Evolutionary conservation across 192 early-diverging fungal species (phyloP), one percentile per base, ranked within the genome.

Genomic region (Coemansia sp.): DNA sequence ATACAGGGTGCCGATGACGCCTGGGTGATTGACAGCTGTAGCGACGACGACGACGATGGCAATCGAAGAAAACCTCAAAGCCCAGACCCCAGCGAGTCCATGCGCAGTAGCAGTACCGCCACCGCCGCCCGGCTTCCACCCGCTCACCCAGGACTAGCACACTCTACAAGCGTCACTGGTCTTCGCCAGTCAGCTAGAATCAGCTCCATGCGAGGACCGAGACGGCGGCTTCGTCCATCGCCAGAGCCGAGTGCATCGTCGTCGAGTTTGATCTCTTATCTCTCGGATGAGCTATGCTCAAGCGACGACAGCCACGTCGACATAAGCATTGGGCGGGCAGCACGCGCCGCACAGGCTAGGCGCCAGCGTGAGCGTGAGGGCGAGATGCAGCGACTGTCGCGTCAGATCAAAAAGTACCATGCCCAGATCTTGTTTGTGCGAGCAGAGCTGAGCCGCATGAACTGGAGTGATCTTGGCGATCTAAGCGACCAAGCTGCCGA

Each of bases 331-430:
- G 58, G 42, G 28, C 62, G 63, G 8, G 44, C 69, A 7, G 62
- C 64, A 3, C 65, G 60, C 40, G 58, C 52, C 37, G 63, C 59
- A 4, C 66, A 64, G 11, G 38, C 42, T 32, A 50, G 62, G 64
- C 73, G 67, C 2, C 63, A 43, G 70, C 58, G 40, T n/a, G 74
- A 67, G 59, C 79, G 79, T 6, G 74, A 76, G 46, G 58, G 79
- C 35, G 74, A 76, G 49, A 76, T 82, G 79, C 67, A 74, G 50
- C 74, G 59, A 3, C 62, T 82, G 37, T 73, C 79, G 3, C 70
- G 65, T 4, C 74, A 73, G 64, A 82, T 82, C 33, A 73, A 68
- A 68, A 63, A 68, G 44, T 76, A 74, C 59, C 79, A 82, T 21
- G 70, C 71, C 19, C 74, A 76, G 68, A 68, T 82, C 11, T 47